Evolutionary conservation across 1,284 basidiomycete species (phyloP).

Genomic region (Blastosporella zonata): DNA sequence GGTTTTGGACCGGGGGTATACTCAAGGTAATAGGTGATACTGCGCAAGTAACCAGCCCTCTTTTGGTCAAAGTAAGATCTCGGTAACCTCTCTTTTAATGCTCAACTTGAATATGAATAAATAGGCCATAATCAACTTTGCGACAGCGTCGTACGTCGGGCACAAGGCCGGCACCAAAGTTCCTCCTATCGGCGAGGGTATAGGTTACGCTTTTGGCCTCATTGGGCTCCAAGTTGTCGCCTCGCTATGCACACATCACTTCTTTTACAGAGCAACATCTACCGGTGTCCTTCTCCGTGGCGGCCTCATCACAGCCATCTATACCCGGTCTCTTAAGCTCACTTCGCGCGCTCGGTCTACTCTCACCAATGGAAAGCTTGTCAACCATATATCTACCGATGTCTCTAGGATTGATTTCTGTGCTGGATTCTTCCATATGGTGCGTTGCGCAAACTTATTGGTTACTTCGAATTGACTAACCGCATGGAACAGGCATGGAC

Average conservation of each 20-base stretch:
- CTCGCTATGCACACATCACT: conserved; percentile 76
- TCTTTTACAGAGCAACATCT: conserved; percentile 71
- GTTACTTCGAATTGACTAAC: not conserved
- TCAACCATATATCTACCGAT: conserved; percentile 94
- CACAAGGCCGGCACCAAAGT: conserved; percentile 43
- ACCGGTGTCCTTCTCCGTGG: conserved; percentile 82
- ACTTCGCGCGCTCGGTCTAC: conserved; percentile 82
- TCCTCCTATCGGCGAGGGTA: conserved; percentile 67
- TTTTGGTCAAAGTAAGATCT: conserved; percentile 64
- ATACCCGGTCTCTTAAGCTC: conserved; percentile 74
- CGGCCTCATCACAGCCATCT: conserved; percentile 88
- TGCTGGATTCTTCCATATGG: conserved; percentile 79
- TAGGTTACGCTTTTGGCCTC: conserved; percentile 74
- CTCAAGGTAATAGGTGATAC: conserved; percentile 77
- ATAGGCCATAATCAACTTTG: conserved; percentile 77
- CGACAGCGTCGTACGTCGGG: conserved; percentile 59
- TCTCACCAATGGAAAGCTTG: conserved; percentile 81
- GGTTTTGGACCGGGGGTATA: conserved; percentile 79
- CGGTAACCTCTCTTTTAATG: not conserved
- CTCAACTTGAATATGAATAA: not conserved
- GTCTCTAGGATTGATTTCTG: conserved; percentile 90
- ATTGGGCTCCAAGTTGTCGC: conserved; percentile 68
- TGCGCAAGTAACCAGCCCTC: conserved; percentile 71
- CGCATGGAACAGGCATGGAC: conserved; percentile 50
- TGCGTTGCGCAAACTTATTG: conserved; percentile 41